phyloP scores from a whole-genome alignment of 768 basidiomycete genomes.

The Calocybe indica region DNA sequence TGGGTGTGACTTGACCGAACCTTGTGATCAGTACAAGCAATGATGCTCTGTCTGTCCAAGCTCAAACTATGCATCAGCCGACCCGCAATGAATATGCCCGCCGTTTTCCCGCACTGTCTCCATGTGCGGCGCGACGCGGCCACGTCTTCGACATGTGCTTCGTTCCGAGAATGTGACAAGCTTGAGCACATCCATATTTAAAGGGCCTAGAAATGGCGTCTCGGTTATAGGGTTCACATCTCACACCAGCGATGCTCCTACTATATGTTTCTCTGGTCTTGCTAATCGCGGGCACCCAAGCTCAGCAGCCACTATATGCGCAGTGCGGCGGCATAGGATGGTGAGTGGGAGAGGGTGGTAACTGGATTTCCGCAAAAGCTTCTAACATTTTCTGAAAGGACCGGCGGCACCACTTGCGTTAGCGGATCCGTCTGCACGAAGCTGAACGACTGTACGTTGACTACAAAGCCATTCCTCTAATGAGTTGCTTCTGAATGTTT shows the following conservation, averaged over 20 bases:
- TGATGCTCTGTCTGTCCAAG: too few relatives aligned
- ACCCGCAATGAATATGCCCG: conserved; percentile 7
- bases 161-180: conserved; percentile 5
- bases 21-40: too few relatives aligned
- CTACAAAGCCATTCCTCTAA: neutral
- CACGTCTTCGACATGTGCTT: conserved; percentile 1
- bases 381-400: conserved; percentile 23
- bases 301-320: conserved; percentile 35
- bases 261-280: conserved; percentile 15
- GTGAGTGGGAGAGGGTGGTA: conserved; percentile 17
- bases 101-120: conserved; percentile 17
- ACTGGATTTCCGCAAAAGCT: neutral
- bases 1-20: too few relatives aligned
- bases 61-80: too few relatives aligned
- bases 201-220: neutral
- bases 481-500: neutral
- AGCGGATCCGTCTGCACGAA: conserved; percentile 37
- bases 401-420: conserved; percentile 42
- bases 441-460: conserved; percentile 35
- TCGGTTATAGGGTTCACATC: neutral
- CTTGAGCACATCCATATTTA: neutral
- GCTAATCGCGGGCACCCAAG: conserved; percentile 16
- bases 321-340: conserved; percentile 50
- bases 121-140: conserved; percentile 3
- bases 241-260: conserved; percentile 6